These are phyloP conservation scores for Rhodosporidiobolus odoratus DNA, from an alignment of 768 basidiomycete species.

Conservation along the genomic window DNA sequence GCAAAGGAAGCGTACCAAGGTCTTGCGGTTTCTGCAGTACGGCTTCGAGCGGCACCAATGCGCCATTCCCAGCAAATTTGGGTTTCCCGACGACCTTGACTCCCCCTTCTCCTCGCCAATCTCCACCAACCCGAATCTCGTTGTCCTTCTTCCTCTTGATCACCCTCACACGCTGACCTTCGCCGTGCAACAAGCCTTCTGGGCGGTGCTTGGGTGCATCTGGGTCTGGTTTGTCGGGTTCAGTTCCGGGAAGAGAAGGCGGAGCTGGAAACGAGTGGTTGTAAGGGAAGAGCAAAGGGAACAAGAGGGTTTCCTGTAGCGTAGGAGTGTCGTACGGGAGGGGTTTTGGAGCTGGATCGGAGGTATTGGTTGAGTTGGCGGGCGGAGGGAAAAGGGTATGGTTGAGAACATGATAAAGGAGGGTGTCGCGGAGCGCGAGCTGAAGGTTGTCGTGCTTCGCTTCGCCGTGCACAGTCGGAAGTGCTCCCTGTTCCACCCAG, in stretches of 20 bases:
- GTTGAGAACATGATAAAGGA: conserved; percentile 92
- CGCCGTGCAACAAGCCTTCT: conserved; percentile 65
- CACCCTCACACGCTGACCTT: conserved; percentile 74
- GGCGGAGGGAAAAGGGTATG: conserved; percentile 57
- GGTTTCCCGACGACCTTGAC: conserved; percentile 57
- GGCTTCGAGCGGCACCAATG: conserved; percentile 65
- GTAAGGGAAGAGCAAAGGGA: conserved; percentile 65
- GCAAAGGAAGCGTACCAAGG: conserved; percentile 56
- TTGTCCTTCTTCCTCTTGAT: conserved; percentile 41
- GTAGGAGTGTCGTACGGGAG: conserved; percentile 54
- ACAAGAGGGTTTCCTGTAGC: conserved; percentile 61
- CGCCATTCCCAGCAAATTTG: conserved; percentile 65
- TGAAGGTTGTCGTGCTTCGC: conserved; percentile 67
- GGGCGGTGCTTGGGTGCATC: conserved; percentile 53
- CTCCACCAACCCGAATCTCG: conserved; percentile 59
- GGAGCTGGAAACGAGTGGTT: conserved; percentile 28
- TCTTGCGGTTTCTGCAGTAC: conserved; percentile 70
- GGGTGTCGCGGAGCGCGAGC: conserved; percentile 75
- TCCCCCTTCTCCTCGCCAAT: conserved; percentile 75
- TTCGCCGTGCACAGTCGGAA: background rate
- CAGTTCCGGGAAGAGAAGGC: conserved; percentile 27
- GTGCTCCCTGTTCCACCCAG: conserved; percentile 48
- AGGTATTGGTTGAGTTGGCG: conserved; percentile 43
- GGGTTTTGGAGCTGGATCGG: background rate
- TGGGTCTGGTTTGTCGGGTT: conserved; percentile 20